Evolutionary conservation across 148 eudicot genomes (phyloP), one percentile per base, ranked within the genome.

Genomic region (Fagopyrum tataricum): DNA sequence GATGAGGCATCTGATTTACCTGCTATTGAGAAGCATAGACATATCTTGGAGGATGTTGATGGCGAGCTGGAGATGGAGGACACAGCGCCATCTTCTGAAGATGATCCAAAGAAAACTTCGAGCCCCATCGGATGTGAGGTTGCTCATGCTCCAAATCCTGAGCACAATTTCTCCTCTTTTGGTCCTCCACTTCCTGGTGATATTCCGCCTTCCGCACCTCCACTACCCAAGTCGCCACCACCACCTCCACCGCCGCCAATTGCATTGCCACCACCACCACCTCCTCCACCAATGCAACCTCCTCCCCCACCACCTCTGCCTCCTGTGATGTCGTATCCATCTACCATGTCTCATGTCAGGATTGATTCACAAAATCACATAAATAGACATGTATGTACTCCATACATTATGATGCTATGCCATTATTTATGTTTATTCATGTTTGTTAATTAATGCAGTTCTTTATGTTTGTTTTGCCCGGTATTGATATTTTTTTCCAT

Each of bases 61-160:
- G 98, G 98, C 48, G 98, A 94, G 81, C 98, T 94, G 80, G 98
- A 94, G 83, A 94, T 94, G 98, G 98, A 94, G 79, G 98, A 94
- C 87, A 91, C 89, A 73, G 84, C 96, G 59, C 98, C 97, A 73
- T 73, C 85, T 21, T 84, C 86, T 81, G 96, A 85, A 26, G 76
- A 47, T 69, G 87, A 78, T 47, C 74, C 44, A 66, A 73, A 73
- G 74, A 76, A 83, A 52, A 52, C 83, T 67, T 62, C 77, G 52
- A 56, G 75, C 46, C 40, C 40, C 40, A 23, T 26, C 13, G 15
- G 31, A 59, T 23, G 15, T 26, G 75, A 62, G 59, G 39, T 66
- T 78, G 74, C 74, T 42, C 79, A 79, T 61, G 67, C 74, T 70
- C 44, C 84, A 72, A 82, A 86, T 53, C 81, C 73, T 56, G 86